Evolutionary conservation across 139 green algal genomes (phyloP), one percentile per base, ranked within the genome.

Genomic region (Volvox africanus): DNA sequence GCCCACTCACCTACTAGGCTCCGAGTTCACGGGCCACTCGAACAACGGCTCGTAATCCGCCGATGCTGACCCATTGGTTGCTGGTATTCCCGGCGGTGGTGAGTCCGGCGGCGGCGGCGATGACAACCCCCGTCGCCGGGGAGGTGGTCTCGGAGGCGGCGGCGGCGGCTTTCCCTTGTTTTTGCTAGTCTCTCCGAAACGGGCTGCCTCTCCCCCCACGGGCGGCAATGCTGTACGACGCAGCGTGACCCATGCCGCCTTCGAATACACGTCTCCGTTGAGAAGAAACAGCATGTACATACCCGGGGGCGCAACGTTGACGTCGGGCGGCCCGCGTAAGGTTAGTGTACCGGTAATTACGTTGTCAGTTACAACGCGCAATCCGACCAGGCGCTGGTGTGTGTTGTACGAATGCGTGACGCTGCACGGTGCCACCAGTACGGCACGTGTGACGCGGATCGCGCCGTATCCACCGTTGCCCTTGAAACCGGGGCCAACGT

Each of bases 271-370:
- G 26, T 89, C 50, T 20, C 89, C 82, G 71, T 90, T 90, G 35
- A 92, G 76, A 22, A 92, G 55, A 80, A 94, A 94, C 0, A 94
- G 67, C 92, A 94, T 94, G 84, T 92, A 94, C 71, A 92, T 89
- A 37, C 90, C 85, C 0, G 88, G 88, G 0, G 92, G 92, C 24
- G 92, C 92, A 0, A 87, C 24, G 75, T 93, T 92, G 80, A 76
- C 50, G 55, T 83, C 32, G 26, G 88, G 92, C 28, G 92, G 92
- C 6, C 83, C 82, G 2, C 76, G 67, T 19, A 94, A 22, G n/a
- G 50, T 55, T 26, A 93, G 61, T 26, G 44, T 12, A 26, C 79
- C 79, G 11, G 62, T 36, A 0, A 32, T 24, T 5, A 86, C 36
- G 35, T 89, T n/a, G 85, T 91, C 65, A 19, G 35, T 28, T 61